These are phyloP conservation scores for Hydnum rufescens DNA, from an alignment of 768 basidiomycete species.

Conservation along the genomic window DNA sequence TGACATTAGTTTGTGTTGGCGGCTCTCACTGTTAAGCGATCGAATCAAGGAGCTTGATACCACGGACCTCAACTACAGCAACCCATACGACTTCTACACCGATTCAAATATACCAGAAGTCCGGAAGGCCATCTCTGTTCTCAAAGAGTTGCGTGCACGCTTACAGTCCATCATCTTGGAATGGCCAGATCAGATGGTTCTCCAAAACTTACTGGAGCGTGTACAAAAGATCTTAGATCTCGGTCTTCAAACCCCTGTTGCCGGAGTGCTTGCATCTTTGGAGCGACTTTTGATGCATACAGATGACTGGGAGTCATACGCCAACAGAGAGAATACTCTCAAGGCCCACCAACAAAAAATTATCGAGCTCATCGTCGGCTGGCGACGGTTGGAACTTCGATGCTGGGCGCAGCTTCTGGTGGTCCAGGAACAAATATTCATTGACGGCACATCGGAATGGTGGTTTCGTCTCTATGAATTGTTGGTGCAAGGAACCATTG, in stretches of 20 bases:
- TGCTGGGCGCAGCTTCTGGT: conserved; percentile 72
- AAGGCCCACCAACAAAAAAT: conserved; percentile 42
- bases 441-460: conserved; percentile 38
- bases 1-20: conserved; percentile 3
- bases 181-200: conserved; percentile 97
- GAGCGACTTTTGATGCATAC: conserved; percentile 74
- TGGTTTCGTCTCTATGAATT: conserved; percentile 86
- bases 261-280: conserved; percentile 59
- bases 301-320: conserved; percentile 92
- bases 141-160: conserved; percentile 32
- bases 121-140: conserved; percentile 33
- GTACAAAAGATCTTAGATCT: conserved; percentile 46
- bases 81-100: conserved; percentile 44
- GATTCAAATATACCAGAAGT: conserved; percentile 60
- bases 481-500: conserved; percentile 35
- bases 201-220: conserved; percentile 61
- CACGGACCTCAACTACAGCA: conserved; percentile 18
- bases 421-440: conserved; percentile 34
- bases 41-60: conserved; percentile 4
- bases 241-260: conserved; percentile 48
- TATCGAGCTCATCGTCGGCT: conserved; percentile 58
- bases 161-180: conserved; percentile 41
- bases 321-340: conserved; percentile 79
- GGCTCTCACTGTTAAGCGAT: conserved; percentile 4
- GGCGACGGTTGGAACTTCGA: conserved; percentile 76